Evolutionary conservation across 768 basidiomycete species (phyloP).

Genomic region (Kwoniella shandongensis): DNA sequence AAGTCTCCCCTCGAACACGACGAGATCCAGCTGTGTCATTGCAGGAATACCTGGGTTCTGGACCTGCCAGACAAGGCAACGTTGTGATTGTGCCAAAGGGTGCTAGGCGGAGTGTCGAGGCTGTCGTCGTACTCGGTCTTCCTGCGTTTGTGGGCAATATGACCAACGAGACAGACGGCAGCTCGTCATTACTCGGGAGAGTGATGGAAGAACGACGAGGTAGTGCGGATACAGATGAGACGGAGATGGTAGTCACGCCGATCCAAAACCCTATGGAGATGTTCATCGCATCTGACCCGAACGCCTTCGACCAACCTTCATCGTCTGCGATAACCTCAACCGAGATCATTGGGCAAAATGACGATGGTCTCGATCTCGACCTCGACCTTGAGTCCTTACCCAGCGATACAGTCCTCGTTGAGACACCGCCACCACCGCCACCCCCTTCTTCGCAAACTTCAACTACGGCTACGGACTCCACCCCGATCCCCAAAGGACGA

Average conservation of each 20-base stretch:
- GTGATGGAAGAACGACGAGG: conserved; percentile 15
- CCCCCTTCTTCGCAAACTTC: neutral
- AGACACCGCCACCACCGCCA: conserved; percentile 13
- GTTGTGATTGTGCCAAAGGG: conserved; percentile 17
- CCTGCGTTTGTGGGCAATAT: neutral
- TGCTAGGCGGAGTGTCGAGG: conserved; percentile 14
- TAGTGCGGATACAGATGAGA: conserved; percentile 9
- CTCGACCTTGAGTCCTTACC: conserved; percentile 13
- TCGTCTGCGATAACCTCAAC: too few relatives aligned
- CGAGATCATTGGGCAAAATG: neutral
- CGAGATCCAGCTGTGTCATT: conserved; percentile 23
- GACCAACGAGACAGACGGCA: too few relatives aligned
- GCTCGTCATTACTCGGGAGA: conserved; percentile 1
- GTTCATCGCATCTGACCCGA: neutral
- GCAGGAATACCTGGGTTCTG: conserved; percentile 28
- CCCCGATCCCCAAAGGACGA: neutral
- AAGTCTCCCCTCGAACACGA: conserved; percentile 31
- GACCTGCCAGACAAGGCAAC: conserved; percentile 10
- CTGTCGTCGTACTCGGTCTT: conserved; percentile 13
- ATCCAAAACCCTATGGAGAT: neutral
- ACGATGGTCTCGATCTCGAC: neutral
- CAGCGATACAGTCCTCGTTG: conserved; percentile 19
- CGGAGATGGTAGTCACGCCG: neutral
- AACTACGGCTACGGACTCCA: neutral
- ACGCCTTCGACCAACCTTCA: neutral